Percentiles rank a stretch among this genome's conserved stretches.
Conservation (phyloP, 2,329 filamentous ascomycete genomes). For the Fusarium dlaminii region DNA sequence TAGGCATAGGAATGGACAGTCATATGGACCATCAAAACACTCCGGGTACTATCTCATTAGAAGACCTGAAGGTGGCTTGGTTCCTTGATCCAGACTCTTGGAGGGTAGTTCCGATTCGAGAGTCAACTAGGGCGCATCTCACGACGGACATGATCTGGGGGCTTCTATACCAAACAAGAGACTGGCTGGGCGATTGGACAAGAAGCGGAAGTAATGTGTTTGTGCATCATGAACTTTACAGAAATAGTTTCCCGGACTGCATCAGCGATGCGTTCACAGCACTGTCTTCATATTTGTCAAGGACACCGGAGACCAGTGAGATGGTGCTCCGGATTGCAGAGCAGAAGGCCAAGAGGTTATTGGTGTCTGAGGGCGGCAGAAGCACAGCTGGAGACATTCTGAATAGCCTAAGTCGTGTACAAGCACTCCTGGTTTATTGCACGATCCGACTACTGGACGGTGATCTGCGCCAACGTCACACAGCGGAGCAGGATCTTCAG, state of each 20-base stretch:
- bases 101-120: background rate
- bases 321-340: constrained; percentile 20
- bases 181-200: constrained; percentile 25
- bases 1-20: background rate
- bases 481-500: constrained; percentile 32
- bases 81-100: constrained; percentile 17
- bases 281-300: constrained; percentile 21
- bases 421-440: constrained; percentile 36
- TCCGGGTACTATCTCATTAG: background rate
- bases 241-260: background rate
- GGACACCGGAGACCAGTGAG: constrained; percentile 17
- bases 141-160: background rate
- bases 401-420: constrained; percentile 30
- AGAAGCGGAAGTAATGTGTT: constrained; percentile 20
- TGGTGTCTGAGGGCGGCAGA: background rate
- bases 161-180: background rate
- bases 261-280: constrained; percentile 22
- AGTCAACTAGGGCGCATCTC: background rate
- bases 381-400: background rate
- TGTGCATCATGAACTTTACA: constrained; percentile 20
- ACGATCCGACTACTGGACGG: constrained; percentile 40
- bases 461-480: constrained; percentile 32
- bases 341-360: constrained; percentile 5
- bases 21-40: background rate
- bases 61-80: constrained; percentile 26